Conservation (phyloP, 352 stramenopile genomes). For the Stramenopiles sp. region DNA sequence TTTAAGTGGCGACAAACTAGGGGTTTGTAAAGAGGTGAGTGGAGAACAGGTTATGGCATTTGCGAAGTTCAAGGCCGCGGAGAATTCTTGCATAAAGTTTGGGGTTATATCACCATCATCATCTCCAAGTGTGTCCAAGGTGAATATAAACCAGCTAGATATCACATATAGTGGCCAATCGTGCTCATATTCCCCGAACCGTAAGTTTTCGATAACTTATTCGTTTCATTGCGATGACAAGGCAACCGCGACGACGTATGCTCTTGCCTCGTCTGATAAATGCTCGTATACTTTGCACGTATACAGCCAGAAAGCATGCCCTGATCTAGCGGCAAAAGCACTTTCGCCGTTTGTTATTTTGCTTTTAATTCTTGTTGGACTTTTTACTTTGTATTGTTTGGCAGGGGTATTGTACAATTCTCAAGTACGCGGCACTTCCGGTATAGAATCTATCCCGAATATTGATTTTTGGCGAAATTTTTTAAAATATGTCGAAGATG, state of each 20-base stretch:
- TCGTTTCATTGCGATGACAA: neutral
- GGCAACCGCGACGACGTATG: neutral
- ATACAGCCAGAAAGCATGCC: neutral
- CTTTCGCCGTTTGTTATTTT: neutral
- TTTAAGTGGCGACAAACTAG: too few relatives aligned
- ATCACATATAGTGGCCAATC: neutral
- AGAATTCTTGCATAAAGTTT: neutral
- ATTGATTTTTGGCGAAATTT: neutral
- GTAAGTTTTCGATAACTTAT: neutral
- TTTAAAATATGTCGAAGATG: neutral
- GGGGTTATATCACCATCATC: neutral
- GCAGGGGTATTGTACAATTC: neutral
- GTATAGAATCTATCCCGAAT: neutral
- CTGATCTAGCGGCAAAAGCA: neutral
- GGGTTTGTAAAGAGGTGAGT: too few relatives aligned
- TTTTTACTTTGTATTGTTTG: neutral
- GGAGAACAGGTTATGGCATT: neutral
- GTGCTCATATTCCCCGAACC: neutral
- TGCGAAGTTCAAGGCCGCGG: neutral
- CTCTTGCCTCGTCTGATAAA: neutral
- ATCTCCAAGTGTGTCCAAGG: neutral
- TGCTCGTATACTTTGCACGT: neutral
- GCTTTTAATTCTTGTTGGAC: neutral
- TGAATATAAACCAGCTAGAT: neutral
- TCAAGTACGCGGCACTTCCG: neutral